These are phyloP conservation scores for Fusarium circinatum DNA, from an alignment of 2,329 filamentous ascomycete species.

Conservation along the genomic window DNA sequence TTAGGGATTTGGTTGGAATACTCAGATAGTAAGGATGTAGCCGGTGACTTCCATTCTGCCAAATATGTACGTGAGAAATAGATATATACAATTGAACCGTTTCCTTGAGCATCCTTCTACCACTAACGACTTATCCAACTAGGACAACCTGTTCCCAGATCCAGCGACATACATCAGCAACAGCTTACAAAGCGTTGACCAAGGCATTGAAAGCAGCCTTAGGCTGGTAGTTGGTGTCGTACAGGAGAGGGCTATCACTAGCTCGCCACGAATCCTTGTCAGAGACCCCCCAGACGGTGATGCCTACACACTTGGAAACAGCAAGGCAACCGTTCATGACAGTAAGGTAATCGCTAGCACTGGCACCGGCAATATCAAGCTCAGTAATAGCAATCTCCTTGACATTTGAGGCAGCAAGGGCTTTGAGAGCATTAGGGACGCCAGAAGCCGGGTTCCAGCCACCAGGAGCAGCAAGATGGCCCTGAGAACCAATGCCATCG, in stretches of 20 bases:
- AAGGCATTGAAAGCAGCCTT: constrained; percentile 62
- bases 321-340: constrained; percentile 68
- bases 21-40: not conserved
- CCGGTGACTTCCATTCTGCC: not conserved
- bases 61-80: not conserved
- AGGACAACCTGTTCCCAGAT: fast-evolving
- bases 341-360: constrained; percentile 66
- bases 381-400: constrained; percentile 74
- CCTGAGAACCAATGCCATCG: constrained; percentile 66
- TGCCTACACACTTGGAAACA: constrained; percentile 69
- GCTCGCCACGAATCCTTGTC: constrained; percentile 51
- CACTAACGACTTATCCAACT: no score
- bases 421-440: constrained; percentile 60
- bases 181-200: constrained; percentile 10
- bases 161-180: fast-evolving
- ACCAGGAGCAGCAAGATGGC: constrained; percentile 55
- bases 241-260: constrained; percentile 61
- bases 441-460: constrained; percentile 62
- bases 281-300: constrained; percentile 70
- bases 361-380: constrained; percentile 71
- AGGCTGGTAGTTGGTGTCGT: constrained; percentile 61
- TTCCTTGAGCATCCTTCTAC: not conserved
- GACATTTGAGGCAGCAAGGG: constrained; percentile 59
- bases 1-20: fast-evolving
- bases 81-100: not conserved